Base-by-base conservation (phyloP, 2,329 filamentous ascomycete species). In the Sclerotinia sclerotiorum region DNA sequence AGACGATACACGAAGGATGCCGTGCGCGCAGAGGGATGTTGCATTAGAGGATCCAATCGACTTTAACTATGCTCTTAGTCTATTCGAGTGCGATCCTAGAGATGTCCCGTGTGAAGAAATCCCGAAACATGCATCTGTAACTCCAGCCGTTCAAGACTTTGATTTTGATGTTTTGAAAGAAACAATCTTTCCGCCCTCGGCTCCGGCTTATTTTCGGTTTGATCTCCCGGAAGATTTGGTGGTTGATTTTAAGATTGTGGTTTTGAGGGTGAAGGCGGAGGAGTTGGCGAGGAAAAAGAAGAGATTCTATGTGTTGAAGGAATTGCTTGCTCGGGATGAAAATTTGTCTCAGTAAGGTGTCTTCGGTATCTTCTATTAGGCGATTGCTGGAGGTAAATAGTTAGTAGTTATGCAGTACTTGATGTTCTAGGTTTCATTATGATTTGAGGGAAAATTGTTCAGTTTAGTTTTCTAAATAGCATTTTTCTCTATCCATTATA, bases 261-360 rank as follows among this genome's bases (percentile, higher is more conserved):
- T 64, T 35, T 2, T 7, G 4, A 64, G 49, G 32, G 24, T 24
- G 46, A 35, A 39, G 29, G 32, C 61, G 19, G 48, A 64, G 5
- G 32, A 51, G 17, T 52, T 64, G n/a, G 61, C 29, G 19, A 52
- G 42, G 17, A 64, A 19, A 27, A 64, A 52, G 61, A 52, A 39
- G 39, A 11, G 32, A 24, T 64, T 39, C 8, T 52, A 39, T 52
- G 61, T n/a, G n/a, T 24, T 52, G 3, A 64, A 64, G 61, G 35
- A 51, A 27, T 17, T 42, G 1, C 44, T 58, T 27, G n/a, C 21
- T 58, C 11, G 42, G 17, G 35, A 44, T 15, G 15, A 27, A 44
- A n/a, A 21, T 58, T 17, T 44, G 7, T 1, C 15, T 27, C 27
- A 7, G n/a, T 3, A 58, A 27, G 15, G n/a, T 19, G 35, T 44